phyloP scores from a whole-genome alignment of 73 alveolate species.

The Paramecium biaurelia region DNA sequence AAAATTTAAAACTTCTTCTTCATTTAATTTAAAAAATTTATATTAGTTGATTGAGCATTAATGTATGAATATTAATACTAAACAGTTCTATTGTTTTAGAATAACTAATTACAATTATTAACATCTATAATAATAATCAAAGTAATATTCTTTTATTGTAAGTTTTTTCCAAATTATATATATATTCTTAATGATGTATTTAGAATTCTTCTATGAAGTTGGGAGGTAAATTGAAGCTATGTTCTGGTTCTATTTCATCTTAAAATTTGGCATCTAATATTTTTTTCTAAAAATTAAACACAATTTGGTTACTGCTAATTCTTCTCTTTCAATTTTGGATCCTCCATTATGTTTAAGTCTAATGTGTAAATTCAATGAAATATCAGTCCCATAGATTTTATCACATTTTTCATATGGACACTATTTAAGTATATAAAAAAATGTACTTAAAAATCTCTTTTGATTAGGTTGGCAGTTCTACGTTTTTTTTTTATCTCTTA shows the following conservation, averaged over 20 bases:
- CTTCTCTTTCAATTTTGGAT: conserved; percentile 62
- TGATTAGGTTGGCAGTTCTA: conserved; percentile 20
- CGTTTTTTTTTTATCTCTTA: conserved; percentile 9
- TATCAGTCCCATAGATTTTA: conserved; percentile 58
- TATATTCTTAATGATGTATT: background rate
- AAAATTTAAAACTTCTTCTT: background rate
- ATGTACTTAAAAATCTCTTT: background rate
- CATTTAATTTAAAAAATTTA: background rate
- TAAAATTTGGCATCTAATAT: conserved; percentile 35
- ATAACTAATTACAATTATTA: background rate
- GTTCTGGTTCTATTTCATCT: conserved; percentile 45
- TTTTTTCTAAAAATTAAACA: background rate
- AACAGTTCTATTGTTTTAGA: background rate
- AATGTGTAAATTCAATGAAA: conserved; percentile 60
- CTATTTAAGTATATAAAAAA: background rate
- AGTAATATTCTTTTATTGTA: conserved; percentile 3
- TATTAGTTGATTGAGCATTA: background rate
- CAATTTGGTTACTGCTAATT: conserved; percentile 40
- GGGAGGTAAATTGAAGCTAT: conserved; percentile 57
- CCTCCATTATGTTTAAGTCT: conserved; percentile 64
- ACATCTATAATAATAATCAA: background rate
- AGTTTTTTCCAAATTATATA: background rate
- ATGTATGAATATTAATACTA: background rate
- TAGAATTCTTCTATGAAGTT: conserved; percentile 51
- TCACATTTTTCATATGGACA: conserved; percentile 63